A percentile compares a stretch with the other conserved stretches of the same genome.
Evolutionary conservation across 345 rosid genomes (phyloP).

Genomic region (Cochlearia excelsa): DNA sequence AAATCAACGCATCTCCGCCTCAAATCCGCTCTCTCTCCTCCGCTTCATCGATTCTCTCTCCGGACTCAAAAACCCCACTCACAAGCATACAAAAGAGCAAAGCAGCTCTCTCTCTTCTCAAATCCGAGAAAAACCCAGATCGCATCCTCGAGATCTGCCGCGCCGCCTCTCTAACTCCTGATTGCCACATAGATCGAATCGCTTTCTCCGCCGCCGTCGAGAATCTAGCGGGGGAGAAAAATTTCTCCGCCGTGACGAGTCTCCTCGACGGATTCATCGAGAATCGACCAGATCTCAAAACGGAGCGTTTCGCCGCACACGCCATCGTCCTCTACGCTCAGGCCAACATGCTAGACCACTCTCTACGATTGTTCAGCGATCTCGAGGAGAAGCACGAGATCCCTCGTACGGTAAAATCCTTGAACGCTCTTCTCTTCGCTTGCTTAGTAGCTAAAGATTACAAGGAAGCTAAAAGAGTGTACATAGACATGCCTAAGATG

Average conservation of each 20-base stretch:
- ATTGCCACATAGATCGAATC: constrained; percentile 52
- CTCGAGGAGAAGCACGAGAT: constrained; percentile 40
- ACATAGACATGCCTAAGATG: constrained; percentile 51
- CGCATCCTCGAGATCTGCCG: constrained; percentile 83
- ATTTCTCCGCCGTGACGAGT: constrained; percentile 44
- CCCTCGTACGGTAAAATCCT: constrained; percentile 46
- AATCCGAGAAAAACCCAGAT: constrained; percentile 61
- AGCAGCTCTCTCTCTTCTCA: constrained; percentile 67
- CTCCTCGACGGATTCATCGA: constrained; percentile 57
- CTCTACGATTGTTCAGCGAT: constrained; percentile 51
- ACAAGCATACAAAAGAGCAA: constrained; percentile 56
- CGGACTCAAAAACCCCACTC: constrained; percentile 46
- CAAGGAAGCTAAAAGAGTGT: constrained; percentile 58
- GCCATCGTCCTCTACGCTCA: constrained; percentile 72
- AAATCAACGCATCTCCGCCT: constrained; percentile 22
- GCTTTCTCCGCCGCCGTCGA: constrained; percentile 68
- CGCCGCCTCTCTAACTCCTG: constrained; percentile 68
- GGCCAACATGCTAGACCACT: constrained; percentile 69
- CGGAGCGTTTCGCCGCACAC: constrained; percentile 59
- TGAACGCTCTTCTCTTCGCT: constrained; percentile 67
- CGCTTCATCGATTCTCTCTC: constrained; percentile 43
- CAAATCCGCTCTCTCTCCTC: constrained; percentile 27
- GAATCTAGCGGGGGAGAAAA: constrained; percentile 48
- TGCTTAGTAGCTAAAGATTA: constrained; percentile 59
- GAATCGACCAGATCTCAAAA: constrained; percentile 56